A percentile compares a stretch with the other conserved stretches of the same genome.
Evolutionary conservation across 805 yeast genomes (phyloP).

Genomic region (Myxozyma kluyveri): DNA sequence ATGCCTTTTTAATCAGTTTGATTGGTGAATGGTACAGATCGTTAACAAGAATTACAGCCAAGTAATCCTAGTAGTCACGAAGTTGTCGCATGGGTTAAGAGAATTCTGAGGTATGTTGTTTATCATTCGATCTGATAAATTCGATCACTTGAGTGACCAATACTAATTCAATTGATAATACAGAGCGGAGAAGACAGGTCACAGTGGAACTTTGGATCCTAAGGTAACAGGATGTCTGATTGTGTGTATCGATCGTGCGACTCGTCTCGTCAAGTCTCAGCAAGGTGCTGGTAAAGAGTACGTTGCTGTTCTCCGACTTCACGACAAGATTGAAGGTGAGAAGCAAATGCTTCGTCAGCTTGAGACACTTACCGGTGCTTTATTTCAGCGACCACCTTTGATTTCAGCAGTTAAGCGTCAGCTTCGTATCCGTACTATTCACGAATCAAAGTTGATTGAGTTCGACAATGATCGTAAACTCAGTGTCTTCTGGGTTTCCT

Average conservation of each 20-base stretch:
- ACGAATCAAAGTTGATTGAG: slow-evolving; percentile 92
- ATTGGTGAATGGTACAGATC: not conserved
- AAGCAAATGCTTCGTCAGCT: slow-evolving; percentile 82
- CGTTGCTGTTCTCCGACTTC: slow-evolving; percentile 94
- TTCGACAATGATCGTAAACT: slow-evolving; percentile 95
- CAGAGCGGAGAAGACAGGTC: slow-evolving; percentile 97
- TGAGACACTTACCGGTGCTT: slow-evolving; percentile 96
- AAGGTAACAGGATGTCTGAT: slow-evolving; percentile 98
- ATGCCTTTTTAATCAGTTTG: not conserved
- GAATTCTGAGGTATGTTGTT: slow-evolving; percentile 54
- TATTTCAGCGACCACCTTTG: slow-evolving; percentile 98
- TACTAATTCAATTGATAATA: not conserved
- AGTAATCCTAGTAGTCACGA: slow-evolving; percentile 98
- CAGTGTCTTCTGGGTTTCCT: slow-evolving; percentile 99
- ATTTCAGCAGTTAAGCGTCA: slow-evolving; percentile 99
- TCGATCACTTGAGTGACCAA: not conserved
- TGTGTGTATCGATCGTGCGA: slow-evolving; percentile 97
- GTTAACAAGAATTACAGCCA: slow-evolving; percentile 45
- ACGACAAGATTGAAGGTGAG: slow-evolving; percentile 86
- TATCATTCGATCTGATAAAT: not conserved
- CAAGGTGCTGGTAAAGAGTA: slow-evolving; percentile 99
- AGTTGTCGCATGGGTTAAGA: slow-evolving; percentile 98
- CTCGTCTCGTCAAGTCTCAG: slow-evolving; percentile 95
- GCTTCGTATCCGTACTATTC: slow-evolving; percentile 95
- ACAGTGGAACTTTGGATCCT: slow-evolving; percentile 98